These are phyloP conservation scores for Nicotiana otophora DNA, from an alignment of 257 asterid genomes.

Conservation along the genomic window DNA sequence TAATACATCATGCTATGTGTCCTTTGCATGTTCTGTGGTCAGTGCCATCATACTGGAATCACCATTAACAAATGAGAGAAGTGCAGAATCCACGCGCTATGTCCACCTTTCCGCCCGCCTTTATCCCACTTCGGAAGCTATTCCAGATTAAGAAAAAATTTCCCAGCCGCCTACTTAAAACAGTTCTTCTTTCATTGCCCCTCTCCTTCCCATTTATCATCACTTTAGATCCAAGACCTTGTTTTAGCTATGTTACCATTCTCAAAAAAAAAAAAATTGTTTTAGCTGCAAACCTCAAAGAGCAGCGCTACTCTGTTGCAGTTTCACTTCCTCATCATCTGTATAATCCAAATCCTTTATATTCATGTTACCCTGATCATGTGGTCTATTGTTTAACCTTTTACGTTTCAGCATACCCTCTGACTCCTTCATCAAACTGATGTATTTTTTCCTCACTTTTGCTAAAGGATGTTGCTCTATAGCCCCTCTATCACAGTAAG, in stretches of 20 bases:
- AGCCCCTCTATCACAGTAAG: slow-evolving; percentile 44
- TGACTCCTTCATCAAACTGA: slow-evolving; percentile 66
- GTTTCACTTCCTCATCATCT: neutral
- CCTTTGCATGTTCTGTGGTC: neutral
- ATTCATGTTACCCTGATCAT: slow-evolving; percentile 15
- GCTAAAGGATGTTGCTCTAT: slow-evolving; percentile 72
- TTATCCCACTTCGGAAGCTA: neutral
- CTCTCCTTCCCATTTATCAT: neutral
- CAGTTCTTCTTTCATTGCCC: neutral
- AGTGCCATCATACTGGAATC: neutral
- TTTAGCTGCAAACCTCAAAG: neutral
- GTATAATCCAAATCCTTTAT: slow-evolving; percentile 24
- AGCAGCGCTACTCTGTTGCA: neutral
- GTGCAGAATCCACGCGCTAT: neutral
- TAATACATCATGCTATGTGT: neutral
- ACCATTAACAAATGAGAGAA: neutral
- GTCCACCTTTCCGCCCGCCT: neutral
- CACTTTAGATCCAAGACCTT: neutral
- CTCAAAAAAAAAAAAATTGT: neutral
- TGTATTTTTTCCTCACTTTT: slow-evolving; percentile 58
- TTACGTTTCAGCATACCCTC: slow-evolving; percentile 36
- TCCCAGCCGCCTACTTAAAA: neutral
- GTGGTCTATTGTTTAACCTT: slow-evolving; percentile 29
- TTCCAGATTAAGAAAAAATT: neutral
- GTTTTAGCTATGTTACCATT: neutral